Evolutionary conservation across 2,329 filamentous ascomycete species (phyloP).

Genomic region (Alternaria sp.): DNA sequence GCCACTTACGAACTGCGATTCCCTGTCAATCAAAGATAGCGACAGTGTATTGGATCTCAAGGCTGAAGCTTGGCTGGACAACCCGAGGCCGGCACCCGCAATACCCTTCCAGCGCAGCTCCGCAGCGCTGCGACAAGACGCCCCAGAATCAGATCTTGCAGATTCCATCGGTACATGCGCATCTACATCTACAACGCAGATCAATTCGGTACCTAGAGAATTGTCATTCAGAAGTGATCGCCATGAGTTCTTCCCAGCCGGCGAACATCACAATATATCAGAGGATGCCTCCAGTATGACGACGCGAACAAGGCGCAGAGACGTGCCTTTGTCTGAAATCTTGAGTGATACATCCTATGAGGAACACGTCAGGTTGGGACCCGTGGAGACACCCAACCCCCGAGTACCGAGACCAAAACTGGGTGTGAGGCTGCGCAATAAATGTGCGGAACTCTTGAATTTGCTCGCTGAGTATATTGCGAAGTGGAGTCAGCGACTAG

Average conservation of each 20-base stretch:
- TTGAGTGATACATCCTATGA: neutral
- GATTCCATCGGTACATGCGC: neutral
- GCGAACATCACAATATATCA: neutral
- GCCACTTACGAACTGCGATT: neutral
- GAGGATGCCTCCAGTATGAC: neutral
- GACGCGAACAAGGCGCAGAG: neutral
- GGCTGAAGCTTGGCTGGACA: neutral
- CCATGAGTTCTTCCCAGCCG: neutral
- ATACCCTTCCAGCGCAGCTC: neutral
- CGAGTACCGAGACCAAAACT: neutral
- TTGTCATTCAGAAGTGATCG: neutral
- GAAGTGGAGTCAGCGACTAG: neutral
- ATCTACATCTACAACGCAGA: neutral
- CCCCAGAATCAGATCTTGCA: neutral
- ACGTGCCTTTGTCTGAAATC: neutral
- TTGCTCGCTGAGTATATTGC: neutral
- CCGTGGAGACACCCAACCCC: neutral
- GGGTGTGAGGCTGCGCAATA: neutral
- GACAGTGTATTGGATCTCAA: neutral
- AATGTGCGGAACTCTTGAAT: neutral
- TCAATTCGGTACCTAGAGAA: neutral
- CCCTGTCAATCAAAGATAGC: neutral
- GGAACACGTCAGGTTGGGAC: neutral
- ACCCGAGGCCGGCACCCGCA: neutral
- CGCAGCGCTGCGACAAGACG: neutral